Conservation (phyloP, 805 yeast species). For the Millerago galiae region DNA sequence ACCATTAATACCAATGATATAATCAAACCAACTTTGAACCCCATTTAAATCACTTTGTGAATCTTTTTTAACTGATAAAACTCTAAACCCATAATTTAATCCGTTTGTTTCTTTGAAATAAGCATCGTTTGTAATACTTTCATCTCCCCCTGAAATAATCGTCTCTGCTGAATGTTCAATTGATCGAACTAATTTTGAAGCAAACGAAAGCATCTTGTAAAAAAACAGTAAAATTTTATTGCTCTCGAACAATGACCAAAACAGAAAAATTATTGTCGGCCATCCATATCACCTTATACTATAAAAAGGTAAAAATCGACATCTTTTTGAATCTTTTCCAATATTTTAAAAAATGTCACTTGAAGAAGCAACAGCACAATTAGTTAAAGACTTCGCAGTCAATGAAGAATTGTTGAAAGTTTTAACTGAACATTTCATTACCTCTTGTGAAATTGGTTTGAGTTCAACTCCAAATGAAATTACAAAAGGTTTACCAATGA, state of each 20-base stretch:
- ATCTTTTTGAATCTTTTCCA: no score
- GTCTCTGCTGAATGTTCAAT: conserved; percentile 37
- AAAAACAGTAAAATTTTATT: neutral
- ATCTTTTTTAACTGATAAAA: conserved; percentile 40
- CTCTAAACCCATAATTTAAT: conserved; percentile 47
- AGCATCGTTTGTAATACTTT: conserved; percentile 20
- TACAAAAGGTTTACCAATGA: conserved; percentile 69
- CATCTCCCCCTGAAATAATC: conserved; percentile 22
- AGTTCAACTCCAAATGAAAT: conserved; percentile 30
- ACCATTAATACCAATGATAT: conserved; percentile 72
- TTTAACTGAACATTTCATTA: conserved; percentile 44
- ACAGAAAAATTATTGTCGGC: neutral
- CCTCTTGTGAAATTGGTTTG: conserved; percentile 57
- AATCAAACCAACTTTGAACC: conserved; percentile 85
- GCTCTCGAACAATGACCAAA: neutral
- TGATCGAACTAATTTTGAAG: conserved; percentile 53
- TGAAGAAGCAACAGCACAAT: conserved; percentile 11
- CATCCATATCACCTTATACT: neutral
- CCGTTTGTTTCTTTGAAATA: conserved; percentile 25
- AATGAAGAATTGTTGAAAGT: conserved; percentile 11
- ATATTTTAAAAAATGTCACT: neutral
- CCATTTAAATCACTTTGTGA: conserved; percentile 41
- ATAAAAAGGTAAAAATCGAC: no score
- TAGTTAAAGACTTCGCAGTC: conserved; percentile 19
- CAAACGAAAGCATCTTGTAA: conserved; percentile 49